Evolutionary conservation across 331 rosid species (phyloP), one percentile per base, ranked within the genome.

Genomic region (Saraca asoca): DNA sequence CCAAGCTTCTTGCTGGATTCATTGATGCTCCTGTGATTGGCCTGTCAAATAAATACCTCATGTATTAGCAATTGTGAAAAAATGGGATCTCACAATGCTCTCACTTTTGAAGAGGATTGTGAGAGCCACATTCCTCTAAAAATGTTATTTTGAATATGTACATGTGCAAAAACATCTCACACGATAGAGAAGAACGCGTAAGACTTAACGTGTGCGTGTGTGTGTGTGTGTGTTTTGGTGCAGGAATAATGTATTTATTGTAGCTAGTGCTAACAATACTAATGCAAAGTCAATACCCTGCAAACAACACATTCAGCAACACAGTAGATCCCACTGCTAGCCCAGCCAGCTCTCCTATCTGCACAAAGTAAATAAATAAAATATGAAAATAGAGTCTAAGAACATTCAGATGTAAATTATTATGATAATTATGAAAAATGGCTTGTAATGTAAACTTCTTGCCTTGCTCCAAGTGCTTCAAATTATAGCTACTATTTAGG

Each of bases 1-100:
- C 98, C 34, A 94, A 12, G 71, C 92, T 94, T 71, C 98, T 94
- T 7, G 84, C 97, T 10, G 98, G 98, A n/a, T 90, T 94, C 98
- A 94, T 83, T 7, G 98, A 94, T 58, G 96, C 98, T 68, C 98
- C 98, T 1, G 97, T 64, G 8, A 84, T 73, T 41, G 85, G 89
- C 41, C 97, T 91, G 86, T 71, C 68, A 66, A 66, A 59, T 53
- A 17, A 37, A 2, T 7, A 29, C 1, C n/a, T n/a, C n/a, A n/a
- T 5, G 0, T 2, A 18, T 51, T 31, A n/a, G 20, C 16, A 33
- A 42, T 33, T 64, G 2, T n/a, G 3, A 9, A 43, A n/a, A n/a
- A n/a, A n/a, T n/a, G n/a, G n/a, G n/a, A n/a, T n/a, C n/a, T n/a
- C n/a, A n/a, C n/a, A n/a, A n/a, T n/a, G n/a, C n/a, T n/a, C n/a